Percentiles rank a stretch among this genome's conserved stretches.
These are phyloP conservation scores for Anethum foeniculum DNA, from an alignment of 140 eudicot species.

Conservation along the genomic window DNA sequence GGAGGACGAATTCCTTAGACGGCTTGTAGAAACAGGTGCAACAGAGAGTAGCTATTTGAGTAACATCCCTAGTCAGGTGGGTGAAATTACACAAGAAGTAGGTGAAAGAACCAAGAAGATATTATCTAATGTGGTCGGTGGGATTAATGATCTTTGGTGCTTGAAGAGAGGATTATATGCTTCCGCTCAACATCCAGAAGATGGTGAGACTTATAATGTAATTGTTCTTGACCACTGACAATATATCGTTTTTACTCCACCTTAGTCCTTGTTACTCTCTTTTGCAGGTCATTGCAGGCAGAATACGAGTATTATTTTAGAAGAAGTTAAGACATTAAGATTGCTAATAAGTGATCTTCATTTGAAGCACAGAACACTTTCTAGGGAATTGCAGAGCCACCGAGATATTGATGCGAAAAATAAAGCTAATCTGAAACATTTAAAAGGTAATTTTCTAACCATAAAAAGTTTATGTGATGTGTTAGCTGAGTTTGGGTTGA, in stretches of 20 bases:
- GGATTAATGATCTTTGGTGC: conserved; percentile 48
- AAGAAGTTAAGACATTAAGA: conserved; percentile 56
- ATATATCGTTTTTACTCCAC: not conserved
- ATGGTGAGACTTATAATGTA: conserved; percentile 29
- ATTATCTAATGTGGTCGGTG: conserved; percentile 40
- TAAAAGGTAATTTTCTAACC: conserved; percentile 51
- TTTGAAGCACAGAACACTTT: conserved; percentile 63
- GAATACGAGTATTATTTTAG: conserved; percentile 41
- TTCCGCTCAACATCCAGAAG: conserved; percentile 42
- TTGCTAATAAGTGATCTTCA: conserved; percentile 51
- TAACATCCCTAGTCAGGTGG: conserved; percentile 27
- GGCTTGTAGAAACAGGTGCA: conserved; percentile 78
- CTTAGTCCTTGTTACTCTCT: conserved; percentile 10
- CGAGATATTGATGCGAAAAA: conserved; percentile 67
- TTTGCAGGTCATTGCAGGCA: conserved; percentile 46
- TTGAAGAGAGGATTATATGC: conserved; percentile 46
- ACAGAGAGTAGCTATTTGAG: conserved; percentile 60
- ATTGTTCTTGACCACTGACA: not conserved
- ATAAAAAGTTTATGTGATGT: not conserved
- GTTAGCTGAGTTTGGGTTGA: not conserved
- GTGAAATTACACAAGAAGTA: conserved; percentile 37
- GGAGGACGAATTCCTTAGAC: conserved; percentile 52
- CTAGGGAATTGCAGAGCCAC: conserved; percentile 56
- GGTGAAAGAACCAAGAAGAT: conserved; percentile 41
- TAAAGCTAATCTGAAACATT: conserved; percentile 54